These are phyloP conservation scores for Penicilliopsis zonata DNA, from an alignment of 495 filamentous ascomycete genomes.

Conservation along the genomic window DNA sequence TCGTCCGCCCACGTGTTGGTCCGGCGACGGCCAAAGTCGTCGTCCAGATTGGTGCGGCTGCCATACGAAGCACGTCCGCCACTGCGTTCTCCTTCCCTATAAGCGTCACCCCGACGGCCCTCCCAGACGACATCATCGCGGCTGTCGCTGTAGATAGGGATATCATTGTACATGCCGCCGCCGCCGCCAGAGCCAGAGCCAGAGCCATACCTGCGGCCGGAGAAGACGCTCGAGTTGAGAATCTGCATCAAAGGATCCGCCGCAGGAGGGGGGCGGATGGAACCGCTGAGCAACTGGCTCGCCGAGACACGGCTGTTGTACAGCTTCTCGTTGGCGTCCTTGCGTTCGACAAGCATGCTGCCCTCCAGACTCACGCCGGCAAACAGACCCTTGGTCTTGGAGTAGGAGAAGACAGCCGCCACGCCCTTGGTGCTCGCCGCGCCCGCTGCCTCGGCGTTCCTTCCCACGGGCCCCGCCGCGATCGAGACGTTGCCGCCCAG, in stretches of 20 bases:
- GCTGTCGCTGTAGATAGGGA: slow-evolving; percentile 78
- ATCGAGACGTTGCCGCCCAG: slow-evolving; percentile 95
- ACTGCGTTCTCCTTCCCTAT: slow-evolving; percentile 57
- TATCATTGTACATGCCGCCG: slow-evolving; percentile 85
- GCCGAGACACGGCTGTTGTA: slow-evolving; percentile 77
- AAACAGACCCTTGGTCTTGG: slow-evolving; percentile 94
- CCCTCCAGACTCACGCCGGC: slow-evolving; percentile 93
- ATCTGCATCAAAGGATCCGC: slow-evolving; percentile 76
- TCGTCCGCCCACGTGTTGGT: slow-evolving; percentile 84
- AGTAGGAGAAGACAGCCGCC: slow-evolving; percentile 88
- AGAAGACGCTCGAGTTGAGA: slow-evolving; percentile 73
- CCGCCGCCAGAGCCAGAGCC: slow-evolving; percentile 30
- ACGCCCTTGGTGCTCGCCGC: slow-evolving; percentile 84
- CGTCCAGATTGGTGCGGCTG: slow-evolving; percentile 22
- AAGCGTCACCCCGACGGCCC: slow-evolving; percentile 59
- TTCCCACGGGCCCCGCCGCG: slow-evolving; percentile 83
- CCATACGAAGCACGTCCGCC: slow-evolving; percentile 42
- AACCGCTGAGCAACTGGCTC: slow-evolving; percentile 66
- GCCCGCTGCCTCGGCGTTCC: slow-evolving; percentile 93
- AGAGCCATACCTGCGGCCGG: slow-evolving; percentile 38
- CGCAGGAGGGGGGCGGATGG: slow-evolving; percentile 64
- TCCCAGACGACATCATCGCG: slow-evolving; percentile 95
- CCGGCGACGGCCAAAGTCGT: slow-evolving; percentile 51
- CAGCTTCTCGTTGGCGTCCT: slow-evolving; percentile 93
- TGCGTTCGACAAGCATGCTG: slow-evolving; percentile 77